Evolutionary conservation across 495 filamentous ascomycete species (phyloP).

Genomic region (Barbatosphaeria neglecta): DNA sequence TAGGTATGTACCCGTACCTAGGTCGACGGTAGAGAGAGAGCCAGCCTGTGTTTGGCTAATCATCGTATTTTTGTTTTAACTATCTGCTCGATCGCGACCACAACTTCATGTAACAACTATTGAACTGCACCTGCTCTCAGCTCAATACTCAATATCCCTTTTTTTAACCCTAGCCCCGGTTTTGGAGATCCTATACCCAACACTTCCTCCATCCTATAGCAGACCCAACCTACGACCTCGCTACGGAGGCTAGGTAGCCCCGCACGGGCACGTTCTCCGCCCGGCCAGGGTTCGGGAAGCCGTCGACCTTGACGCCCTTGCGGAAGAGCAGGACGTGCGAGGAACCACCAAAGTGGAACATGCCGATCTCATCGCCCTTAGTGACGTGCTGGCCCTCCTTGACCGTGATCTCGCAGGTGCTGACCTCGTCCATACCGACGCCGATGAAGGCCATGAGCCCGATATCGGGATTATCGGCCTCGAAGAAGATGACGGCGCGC

Average conservation of each 20-base stretch:
- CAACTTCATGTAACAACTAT: too few relatives aligned
- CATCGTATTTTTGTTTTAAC: too few relatives aligned
- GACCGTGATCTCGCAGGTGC: constrained; percentile 55
- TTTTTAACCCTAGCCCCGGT: neutral
- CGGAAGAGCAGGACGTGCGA: constrained; percentile 53
- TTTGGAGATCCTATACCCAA: neutral
- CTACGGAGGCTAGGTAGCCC: constrained; percentile 35
- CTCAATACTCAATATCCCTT: too few relatives aligned
- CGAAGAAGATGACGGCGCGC: constrained; percentile 54
- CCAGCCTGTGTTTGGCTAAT: too few relatives aligned
- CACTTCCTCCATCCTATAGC: neutral
- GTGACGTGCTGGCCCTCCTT: constrained; percentile 44
- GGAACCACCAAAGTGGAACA: constrained; percentile 66
- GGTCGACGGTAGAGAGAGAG: too few relatives aligned
- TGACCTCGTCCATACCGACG: constrained; percentile 63
- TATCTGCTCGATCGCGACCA: too few relatives aligned
- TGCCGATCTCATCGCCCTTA: constrained; percentile 58
- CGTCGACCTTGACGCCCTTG: constrained; percentile 23
- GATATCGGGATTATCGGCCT: constrained; percentile 53
- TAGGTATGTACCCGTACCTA: too few relatives aligned
- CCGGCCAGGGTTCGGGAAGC: constrained; percentile 37
- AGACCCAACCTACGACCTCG: neutral
- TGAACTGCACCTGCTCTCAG: too few relatives aligned
- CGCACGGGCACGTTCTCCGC: constrained; percentile 48
- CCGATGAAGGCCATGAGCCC: constrained; percentile 53